A percentile compares a stretch with the other conserved stretches of the same genome.
phyloP scores from a whole-genome alignment of 2,329 filamentous ascomycete species.

The Botrytis squamosa region DNA sequence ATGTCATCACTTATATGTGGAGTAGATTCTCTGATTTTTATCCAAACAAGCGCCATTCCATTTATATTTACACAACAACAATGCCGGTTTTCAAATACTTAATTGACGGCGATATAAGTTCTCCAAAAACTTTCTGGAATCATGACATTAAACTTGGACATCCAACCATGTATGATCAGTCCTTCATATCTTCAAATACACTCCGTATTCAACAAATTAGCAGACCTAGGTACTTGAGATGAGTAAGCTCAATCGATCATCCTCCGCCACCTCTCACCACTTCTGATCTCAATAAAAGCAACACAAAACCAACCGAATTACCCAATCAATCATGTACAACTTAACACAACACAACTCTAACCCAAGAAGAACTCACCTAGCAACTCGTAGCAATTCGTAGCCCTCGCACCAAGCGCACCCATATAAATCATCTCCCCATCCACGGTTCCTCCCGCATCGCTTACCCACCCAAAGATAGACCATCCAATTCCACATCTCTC shows the following conservation, averaged over 20 bases:
- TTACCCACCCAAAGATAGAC: not conserved
- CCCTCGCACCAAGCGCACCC: too few relatives aligned
- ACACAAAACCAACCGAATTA: not conserved
- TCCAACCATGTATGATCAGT: accelerated
- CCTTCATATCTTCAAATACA: too few relatives aligned
- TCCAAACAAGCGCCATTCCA: too few relatives aligned
- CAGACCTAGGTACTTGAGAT: not conserved
- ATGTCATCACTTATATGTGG: not conserved
- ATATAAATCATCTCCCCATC: too few relatives aligned
- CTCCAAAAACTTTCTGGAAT: too few relatives aligned
- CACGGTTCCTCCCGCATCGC: not conserved
- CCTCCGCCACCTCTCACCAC: not conserved
- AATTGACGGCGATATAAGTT: not conserved
- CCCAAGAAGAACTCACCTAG: not conserved
- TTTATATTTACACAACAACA: too few relatives aligned
- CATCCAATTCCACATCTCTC: not conserved
- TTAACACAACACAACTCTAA: not conserved
- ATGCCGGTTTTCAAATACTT: not conserved
- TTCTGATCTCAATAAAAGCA: not conserved
- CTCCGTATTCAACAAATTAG: not conserved
- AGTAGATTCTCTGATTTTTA: not conserved
- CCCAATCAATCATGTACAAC: not conserved
- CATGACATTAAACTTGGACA: too few relatives aligned
- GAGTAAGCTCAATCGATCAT: not conserved
- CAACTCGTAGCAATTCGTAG: not conserved